Conservation (phyloP, 768 basidiomycete genomes). For the Rubroboletus pulcherrimus region DNA sequence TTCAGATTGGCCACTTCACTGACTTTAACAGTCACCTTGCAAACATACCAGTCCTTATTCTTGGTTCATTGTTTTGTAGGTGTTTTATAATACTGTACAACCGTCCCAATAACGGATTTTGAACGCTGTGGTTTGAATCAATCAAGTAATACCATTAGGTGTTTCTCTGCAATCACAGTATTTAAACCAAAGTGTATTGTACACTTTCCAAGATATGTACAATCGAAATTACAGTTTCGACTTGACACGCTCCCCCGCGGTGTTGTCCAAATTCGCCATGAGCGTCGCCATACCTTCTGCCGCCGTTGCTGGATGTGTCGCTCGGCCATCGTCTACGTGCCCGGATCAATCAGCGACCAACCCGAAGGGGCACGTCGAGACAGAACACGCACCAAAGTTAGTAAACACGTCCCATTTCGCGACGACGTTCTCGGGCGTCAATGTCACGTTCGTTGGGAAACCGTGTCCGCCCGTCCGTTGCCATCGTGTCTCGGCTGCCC, state of each 20-base stretch:
- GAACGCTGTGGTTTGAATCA: background rate
- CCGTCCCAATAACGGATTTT: background rate
- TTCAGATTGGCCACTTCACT: background rate
- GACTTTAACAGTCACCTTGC: background rate
- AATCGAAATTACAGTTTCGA: constrained; percentile 48
- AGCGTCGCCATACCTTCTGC: constrained; percentile 78
- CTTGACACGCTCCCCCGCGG: constrained; percentile 34
- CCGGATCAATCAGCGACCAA: background rate
- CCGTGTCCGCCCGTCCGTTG: constrained; percentile 83
- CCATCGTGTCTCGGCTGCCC: constrained; percentile 92
- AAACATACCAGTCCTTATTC: background rate
- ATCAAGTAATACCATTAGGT: background rate
- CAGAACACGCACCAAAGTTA: constrained; percentile 60
- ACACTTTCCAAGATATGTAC: background rate
- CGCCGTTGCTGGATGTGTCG: constrained; percentile 74
- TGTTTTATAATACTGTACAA: background rate
- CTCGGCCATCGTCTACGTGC: constrained; percentile 65
- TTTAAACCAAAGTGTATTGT: background rate
- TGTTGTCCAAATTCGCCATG: constrained; percentile 54
- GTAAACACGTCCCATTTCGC: constrained; percentile 82
- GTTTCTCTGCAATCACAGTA: background rate
- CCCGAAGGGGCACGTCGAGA: background rate
- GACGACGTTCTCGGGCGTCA: constrained; percentile 78
- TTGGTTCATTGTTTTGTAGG: background rate
- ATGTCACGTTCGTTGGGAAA: constrained; percentile 74